Percentiles rank a stretch among this genome's conserved stretches.
These are phyloP conservation scores for Trapa bicornis DNA, from an alignment of 345 rosid species.

Conservation along the genomic window DNA sequence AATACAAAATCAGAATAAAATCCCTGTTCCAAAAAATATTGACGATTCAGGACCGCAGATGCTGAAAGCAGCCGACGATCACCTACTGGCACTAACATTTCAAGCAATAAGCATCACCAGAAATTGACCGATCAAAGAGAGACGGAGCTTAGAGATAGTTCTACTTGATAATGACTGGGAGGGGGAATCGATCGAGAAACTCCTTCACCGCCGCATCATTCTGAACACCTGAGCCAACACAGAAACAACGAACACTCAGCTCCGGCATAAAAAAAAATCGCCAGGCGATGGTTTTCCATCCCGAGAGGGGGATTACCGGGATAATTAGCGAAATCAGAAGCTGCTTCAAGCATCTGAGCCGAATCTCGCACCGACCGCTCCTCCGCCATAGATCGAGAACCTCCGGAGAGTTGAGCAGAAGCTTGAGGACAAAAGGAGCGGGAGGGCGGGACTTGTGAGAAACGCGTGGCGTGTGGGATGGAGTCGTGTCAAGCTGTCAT, in stretches of 20 bases:
- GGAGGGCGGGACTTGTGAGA: background rate
- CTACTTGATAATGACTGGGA: constrained; percentile 58
- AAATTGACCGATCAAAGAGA: background rate
- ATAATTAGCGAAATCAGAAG: constrained; percentile 58
- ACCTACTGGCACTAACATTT: background rate
- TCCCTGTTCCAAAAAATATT: too few species aligned
- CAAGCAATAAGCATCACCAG: background rate
- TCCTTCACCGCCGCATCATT: constrained; percentile 54
- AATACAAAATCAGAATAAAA: background rate
- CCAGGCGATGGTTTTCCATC: background rate
- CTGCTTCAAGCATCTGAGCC: constrained; percentile 48
- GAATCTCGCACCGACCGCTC: constrained; percentile 45
- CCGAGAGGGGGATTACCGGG: constrained; percentile 31
- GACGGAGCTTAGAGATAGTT: background rate
- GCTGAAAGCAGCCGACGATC: background rate
- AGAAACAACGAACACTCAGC: background rate
- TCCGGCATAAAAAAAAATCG: too few species aligned
- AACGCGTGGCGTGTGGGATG: constrained; percentile 16
- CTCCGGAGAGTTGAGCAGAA: background rate
- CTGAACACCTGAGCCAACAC: constrained; percentile 36
- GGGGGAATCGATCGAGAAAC: constrained; percentile 73
- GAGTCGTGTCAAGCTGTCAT: constrained; percentile 11
- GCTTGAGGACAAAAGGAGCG: background rate
- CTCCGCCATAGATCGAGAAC: constrained; percentile 17
- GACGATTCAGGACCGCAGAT: background rate